These are phyloP conservation scores for Vaccinium darrowii DNA, from an alignment of 148 eudicot genomes.

Conservation along the genomic window DNA sequence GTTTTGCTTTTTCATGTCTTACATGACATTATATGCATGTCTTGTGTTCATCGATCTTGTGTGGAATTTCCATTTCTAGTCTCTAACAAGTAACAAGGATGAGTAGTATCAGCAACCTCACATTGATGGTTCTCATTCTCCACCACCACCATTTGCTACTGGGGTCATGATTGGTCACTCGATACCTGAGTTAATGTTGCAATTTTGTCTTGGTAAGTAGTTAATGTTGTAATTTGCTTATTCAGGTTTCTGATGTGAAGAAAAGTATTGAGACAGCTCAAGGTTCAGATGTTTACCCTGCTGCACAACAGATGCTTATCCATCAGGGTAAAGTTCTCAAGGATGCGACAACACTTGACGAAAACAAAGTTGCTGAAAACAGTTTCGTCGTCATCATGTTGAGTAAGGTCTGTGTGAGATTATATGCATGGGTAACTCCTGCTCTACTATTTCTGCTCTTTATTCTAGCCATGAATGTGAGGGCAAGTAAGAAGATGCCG, in stretches of 20 bases:
- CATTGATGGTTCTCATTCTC: background rate
- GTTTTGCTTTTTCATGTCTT: background rate
- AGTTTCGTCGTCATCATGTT: slow-evolving; percentile 72
- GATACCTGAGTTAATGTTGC: background rate
- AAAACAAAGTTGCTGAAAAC: slow-evolving; percentile 66
- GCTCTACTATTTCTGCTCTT: background rate
- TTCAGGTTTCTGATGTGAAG: slow-evolving; percentile 69
- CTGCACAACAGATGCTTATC: slow-evolving; percentile 62
- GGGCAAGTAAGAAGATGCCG: background rate
- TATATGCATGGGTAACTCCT: slow-evolving; percentile 2
- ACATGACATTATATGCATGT: background rate
- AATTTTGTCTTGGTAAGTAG: too few species aligned
- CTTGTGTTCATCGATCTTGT: background rate
- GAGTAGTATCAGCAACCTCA: background rate
- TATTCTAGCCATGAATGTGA: background rate
- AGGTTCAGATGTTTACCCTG: slow-evolving; percentile 56
- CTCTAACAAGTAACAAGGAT: background rate
- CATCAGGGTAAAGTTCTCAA: slow-evolving; percentile 75
- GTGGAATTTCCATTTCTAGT: background rate
- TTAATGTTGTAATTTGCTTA: slow-evolving; percentile 26
- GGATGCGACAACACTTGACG: slow-evolving; percentile 64
- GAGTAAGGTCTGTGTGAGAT: slow-evolving; percentile 45
- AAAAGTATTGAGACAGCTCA: slow-evolving; percentile 56
- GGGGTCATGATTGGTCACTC: background rate
- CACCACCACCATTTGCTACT: background rate